Evolutionary conservation across 2,329 filamentous ascomycete species (phyloP).

Genomic region (Penicillium sp.): DNA sequence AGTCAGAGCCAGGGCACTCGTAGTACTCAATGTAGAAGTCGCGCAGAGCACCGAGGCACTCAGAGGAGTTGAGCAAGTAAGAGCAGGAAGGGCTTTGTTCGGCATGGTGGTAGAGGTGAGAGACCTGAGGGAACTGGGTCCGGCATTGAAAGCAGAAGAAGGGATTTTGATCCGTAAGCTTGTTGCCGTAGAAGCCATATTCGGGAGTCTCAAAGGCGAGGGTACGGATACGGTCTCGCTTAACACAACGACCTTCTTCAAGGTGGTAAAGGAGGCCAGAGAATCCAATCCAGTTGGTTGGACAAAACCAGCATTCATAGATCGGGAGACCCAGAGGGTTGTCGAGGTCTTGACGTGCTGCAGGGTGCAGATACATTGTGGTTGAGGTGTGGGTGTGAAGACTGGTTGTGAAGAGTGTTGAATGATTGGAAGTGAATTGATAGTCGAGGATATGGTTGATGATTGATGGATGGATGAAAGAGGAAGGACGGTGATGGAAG

Average conservation of each 20-base stretch:
- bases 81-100: neutral
- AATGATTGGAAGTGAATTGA: neutral
- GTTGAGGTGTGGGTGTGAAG: too few species aligned
- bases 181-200: neutral
- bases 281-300: neutral
- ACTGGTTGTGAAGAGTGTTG: neutral
- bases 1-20: neutral
- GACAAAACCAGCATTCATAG: constrained; percentile 10
- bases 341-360: neutral
- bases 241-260: neutral
- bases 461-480: neutral
- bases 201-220: constrained; percentile 8
- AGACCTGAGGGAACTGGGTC: neutral
- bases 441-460: neutral
- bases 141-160: constrained; percentile 3
- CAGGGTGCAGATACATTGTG: neutral
- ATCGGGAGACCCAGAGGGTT: neutral
- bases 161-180: neutral
- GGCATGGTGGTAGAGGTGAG: neutral
- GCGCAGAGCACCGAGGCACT: constrained; percentile 1
- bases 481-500: neutral
- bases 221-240: neutral
- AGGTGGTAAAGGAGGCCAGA: neutral
- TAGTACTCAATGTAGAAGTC: constrained; percentile 9
- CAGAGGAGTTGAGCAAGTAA: neutral